Percentiles rank a stretch among this genome's conserved stretches.
phyloP scores from a whole-genome alignment of 1,284 basidiomycete genomes.

The Albatrellus sp. region DNA sequence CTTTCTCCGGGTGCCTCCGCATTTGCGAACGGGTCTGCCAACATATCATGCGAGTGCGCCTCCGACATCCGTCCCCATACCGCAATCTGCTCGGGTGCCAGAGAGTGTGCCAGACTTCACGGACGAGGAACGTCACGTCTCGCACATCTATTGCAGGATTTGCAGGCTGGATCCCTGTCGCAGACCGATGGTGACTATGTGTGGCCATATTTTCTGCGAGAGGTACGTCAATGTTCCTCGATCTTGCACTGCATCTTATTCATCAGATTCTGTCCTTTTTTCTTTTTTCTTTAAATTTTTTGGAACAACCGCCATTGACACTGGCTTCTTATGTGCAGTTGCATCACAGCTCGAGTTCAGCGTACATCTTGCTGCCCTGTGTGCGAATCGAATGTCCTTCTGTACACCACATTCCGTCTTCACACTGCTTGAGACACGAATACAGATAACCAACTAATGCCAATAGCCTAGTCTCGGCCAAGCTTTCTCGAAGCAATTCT shows the following conservation, averaged over 20 bases:
- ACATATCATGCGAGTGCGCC: no score
- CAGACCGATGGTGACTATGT: slow-evolving; percentile 19
- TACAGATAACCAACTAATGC: neutral
- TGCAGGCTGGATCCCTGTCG: slow-evolving; percentile 12
- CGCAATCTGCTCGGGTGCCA: neutral
- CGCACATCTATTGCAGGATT: slow-evolving; percentile 11
- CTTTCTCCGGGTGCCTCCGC: no score
- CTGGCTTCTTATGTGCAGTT: slow-evolving; percentile 1
- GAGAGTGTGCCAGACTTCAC: neutral
- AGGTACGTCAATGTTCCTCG: slow-evolving; percentile 21
- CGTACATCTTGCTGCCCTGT: slow-evolving; percentile 10
- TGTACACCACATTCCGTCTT: slow-evolving; percentile 11
- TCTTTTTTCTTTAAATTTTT: no score
- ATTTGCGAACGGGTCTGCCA: no score
- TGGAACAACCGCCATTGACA: no score
- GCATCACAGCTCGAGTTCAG: slow-evolving; percentile 10
- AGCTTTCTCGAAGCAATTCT: no score
- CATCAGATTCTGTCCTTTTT: neutral
- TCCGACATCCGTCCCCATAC: neutral
- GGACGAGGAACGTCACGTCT: slow-evolving; percentile 4
- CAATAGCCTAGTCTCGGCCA: neutral
- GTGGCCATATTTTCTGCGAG: slow-evolving; percentile 47
- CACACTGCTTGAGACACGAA: slow-evolving; percentile 5
- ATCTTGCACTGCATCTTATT: neutral
- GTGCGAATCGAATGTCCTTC: slow-evolving; percentile 9